Percentiles rank a stretch among this genome's conserved stretches.
Conservation (phyloP, 2,329 filamentous ascomycete genomes). For the Fusarium cicatricum region DNA sequence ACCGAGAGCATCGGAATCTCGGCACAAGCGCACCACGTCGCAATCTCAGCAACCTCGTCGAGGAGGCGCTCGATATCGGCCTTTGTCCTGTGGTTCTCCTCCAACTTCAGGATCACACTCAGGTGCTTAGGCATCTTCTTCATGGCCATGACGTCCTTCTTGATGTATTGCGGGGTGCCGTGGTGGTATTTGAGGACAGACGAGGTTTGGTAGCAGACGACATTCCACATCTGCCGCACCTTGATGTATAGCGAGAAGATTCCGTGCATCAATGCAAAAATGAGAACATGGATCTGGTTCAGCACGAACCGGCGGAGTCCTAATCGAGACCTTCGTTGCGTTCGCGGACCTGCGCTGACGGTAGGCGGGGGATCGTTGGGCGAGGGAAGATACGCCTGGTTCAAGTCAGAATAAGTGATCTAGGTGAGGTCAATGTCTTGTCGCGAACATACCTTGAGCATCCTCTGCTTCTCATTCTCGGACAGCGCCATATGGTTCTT, state of each 20-base stretch:
- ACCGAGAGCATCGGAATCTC: conserved; percentile 88
- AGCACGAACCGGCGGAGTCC: conserved; percentile 69
- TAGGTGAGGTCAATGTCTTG: not conserved
- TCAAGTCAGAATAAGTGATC: conserved; percentile 1
- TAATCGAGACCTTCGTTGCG: conserved; percentile 52
- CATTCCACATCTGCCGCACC: conserved; percentile 79
- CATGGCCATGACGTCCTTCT: conserved; percentile 81
- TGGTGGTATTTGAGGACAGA: conserved; percentile 95
- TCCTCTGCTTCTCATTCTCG: conserved; percentile 48
- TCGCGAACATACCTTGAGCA: conserved; percentile 46
- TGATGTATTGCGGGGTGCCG: conserved; percentile 90
- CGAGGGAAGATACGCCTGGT: conserved; percentile 48
- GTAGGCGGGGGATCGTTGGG: conserved; percentile 45
- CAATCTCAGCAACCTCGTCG: conserved; percentile 89
- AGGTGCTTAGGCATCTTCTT: conserved; percentile 82
- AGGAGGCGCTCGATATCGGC: conserved; percentile 84
- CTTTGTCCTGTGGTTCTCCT: conserved; percentile 72
- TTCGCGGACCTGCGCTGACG: conserved; percentile 32
- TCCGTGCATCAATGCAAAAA: conserved; percentile 77
- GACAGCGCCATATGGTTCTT: conserved; percentile 46
- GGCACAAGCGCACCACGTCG: conserved; percentile 91
- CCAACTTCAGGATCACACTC: conserved; percentile 82
- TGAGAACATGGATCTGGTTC: conserved; percentile 68
- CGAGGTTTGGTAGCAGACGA: conserved; percentile 77
- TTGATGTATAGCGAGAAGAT: conserved; percentile 91